Base-by-base conservation (phyloP, 176 grass and related monocot species). In the Dendrocalamus sinicus region DNA sequence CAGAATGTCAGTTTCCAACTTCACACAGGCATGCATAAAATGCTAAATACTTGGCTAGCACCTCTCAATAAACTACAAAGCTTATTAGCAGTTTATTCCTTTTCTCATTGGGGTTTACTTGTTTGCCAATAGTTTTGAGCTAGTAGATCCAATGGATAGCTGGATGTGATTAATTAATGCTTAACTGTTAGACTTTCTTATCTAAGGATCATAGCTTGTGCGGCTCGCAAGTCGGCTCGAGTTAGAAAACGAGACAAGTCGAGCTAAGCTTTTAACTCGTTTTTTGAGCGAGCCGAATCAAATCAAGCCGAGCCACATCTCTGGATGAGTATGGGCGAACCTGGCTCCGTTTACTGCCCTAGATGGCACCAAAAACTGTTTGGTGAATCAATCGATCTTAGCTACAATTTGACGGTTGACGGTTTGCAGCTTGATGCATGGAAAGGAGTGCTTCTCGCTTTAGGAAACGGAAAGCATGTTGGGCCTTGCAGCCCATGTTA, bases 181-280 rank as follows among this genome's bases (percentile, higher is more conserved):
- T 77, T 94, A 64, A 98, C 89, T 77, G 88, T 95, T 70, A 89
- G 93, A 89, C 93, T 98, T 84, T 93, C 93, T 89, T 88, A 88
- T 85, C 73, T 95, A n/a, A 91, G 96, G 61, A 89, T 98, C 32
- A 32, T 3, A 32, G 32, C 32, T 32, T 32, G 32, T 32, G 32
- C 32, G 32, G 32, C 2, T 32, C 2, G 32, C 32, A 3, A 32
- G 32, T 3, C 2, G 32, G 32, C 0, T 32, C 2, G 2, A 32
- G 32, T 3, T 1, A 32, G 32, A 32, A 32, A 32, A 32, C 32
- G 2, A 32, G 32, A 0, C 32, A 32, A 32, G 2, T 3, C 32
- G 2, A 32, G 32, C 2, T 32, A 32, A 3, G 3, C 32, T 32
- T 32, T 32, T 32, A 32, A 1, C 32, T 32, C 32, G 0, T 32